Conservation (phyloP, 192 early-diverging fungal species). For the Tieghemiomyces parasiticus region DNA sequence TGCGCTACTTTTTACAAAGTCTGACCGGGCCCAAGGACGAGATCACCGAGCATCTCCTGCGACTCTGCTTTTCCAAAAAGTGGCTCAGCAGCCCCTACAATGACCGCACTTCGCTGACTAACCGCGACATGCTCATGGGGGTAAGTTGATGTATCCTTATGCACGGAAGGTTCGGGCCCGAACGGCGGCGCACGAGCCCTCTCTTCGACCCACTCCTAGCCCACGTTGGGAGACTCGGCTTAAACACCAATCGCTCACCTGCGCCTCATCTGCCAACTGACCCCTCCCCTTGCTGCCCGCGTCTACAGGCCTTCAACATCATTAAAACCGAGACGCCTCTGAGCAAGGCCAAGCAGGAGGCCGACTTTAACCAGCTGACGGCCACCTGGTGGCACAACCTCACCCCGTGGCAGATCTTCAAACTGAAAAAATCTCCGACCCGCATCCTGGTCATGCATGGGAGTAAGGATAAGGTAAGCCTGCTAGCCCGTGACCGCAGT, state of each 20-base stretch:
- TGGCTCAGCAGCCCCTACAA: conserved; percentile 2
- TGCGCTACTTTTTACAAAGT: conserved; percentile 9
- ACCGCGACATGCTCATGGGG: not conserved
- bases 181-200: too few relatives aligned
- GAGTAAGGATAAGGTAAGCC: conserved; percentile 24
- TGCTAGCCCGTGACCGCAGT: too few relatives aligned
- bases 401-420: conserved; percentile 15
- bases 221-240: too few relatives aligned
- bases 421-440: conserved; percentile 12
- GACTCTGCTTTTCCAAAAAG: conserved; percentile 10
- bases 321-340: not conserved
- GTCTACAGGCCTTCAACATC: not conserved
- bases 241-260: too few relatives aligned
- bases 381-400: conserved; percentile 27
- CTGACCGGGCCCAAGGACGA: not conserved
- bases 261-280: too few relatives aligned
- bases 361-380: conserved; percentile 28
- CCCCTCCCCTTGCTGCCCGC: too few relatives aligned
- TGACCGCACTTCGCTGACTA: not conserved
- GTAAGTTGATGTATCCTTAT: not conserved
- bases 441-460: conserved; percentile 29
- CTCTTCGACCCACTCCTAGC: too few relatives aligned
- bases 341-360: conserved; percentile 15
- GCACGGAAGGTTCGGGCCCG: too few relatives aligned
- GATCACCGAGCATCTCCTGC: not conserved